These are phyloP conservation scores for Colletotrichum nymphaeae DNA, from an alignment of 2,329 filamentous ascomycete genomes.

Conservation along the genomic window DNA sequence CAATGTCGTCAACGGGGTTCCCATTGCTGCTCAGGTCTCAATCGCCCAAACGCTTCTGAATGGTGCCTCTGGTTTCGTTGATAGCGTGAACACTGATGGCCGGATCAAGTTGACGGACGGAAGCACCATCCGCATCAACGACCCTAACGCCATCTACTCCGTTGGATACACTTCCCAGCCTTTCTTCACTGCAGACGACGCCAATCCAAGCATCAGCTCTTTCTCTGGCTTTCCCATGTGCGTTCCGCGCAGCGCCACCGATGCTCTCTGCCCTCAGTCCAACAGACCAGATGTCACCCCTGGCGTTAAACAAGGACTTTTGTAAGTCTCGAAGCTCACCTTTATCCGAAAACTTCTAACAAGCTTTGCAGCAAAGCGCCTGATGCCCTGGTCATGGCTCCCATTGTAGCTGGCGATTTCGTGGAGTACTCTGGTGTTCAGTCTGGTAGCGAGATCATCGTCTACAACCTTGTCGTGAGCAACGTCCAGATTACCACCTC, in stretches of 20 bases:
- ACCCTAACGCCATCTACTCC: conserved; percentile 55
- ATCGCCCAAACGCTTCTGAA: conserved; percentile 50
- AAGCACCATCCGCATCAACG: conserved; percentile 52
- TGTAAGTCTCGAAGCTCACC: conserved; percentile 14
- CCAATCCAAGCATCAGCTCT: conserved; percentile 57
- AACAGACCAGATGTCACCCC: conserved; percentile 45
- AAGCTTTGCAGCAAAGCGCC: conserved; percentile 42
- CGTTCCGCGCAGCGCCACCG: conserved; percentile 53
- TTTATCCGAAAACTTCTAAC: background rate
- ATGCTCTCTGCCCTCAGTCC: conserved; percentile 48
- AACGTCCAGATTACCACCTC: conserved; percentile 52
- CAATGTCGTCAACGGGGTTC: conserved; percentile 48
- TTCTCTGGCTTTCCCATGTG: conserved; percentile 65
- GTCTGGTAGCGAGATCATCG: conserved; percentile 46
- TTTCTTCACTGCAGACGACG: conserved; percentile 58
- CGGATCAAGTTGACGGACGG: conserved; percentile 50
- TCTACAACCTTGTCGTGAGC: conserved; percentile 47
- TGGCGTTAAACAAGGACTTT: conserved; percentile 33
- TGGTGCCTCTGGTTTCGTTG: conserved; percentile 48
- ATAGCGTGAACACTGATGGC: conserved; percentile 46
- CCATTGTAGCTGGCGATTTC: conserved; percentile 52
- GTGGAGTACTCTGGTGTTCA: conserved; percentile 52
- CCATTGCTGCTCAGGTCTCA: conserved; percentile 52
- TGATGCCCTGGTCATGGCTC: conserved; percentile 52
- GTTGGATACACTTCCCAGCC: conserved; percentile 48